phyloP scores from a whole-genome alignment of 1,139 yeast species.

The Petasospora rhodanensis region DNA sequence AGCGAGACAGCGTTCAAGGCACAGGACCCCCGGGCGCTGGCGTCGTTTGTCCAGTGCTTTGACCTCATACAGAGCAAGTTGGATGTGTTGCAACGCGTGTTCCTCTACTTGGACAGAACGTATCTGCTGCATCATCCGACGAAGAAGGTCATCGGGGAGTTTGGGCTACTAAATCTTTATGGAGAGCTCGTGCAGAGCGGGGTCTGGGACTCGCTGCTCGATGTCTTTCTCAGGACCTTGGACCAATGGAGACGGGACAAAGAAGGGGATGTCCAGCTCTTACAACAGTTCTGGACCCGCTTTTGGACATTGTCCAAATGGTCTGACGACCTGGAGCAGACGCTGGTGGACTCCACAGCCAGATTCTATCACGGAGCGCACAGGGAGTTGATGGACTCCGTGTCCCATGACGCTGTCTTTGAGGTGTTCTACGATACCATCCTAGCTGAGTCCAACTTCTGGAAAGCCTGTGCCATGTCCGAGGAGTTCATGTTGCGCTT shows the following conservation, averaged over 20 bases:
- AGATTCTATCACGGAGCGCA: slow-evolving; percentile 9
- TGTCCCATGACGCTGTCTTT: slow-evolving; percentile 6
- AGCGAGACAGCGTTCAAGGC: too few relatives aligned
- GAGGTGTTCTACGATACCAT: slow-evolving; percentile 6
- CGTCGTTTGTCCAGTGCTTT: slow-evolving; percentile 10
- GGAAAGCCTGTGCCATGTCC: slow-evolving; percentile 8
- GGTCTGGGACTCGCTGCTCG: slow-evolving; percentile 7
- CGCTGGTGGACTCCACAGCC: slow-evolving; percentile 1
- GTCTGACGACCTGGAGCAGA: slow-evolving; percentile 4
- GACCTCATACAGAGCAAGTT: slow-evolving; percentile 11
- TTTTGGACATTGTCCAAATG: slow-evolving; percentile 4
- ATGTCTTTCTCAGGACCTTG: too few relatives aligned
- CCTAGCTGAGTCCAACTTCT: slow-evolving; percentile 12
- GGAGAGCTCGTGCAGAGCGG: slow-evolving; percentile 8
- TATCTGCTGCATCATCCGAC: slow-evolving; percentile 29
- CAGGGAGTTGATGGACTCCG: too few relatives aligned
- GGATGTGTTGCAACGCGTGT: slow-evolving; percentile 20
- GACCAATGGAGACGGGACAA: too few relatives aligned
- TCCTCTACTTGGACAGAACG: slow-evolving; percentile 33
- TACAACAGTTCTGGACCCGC: slow-evolving; percentile 4
- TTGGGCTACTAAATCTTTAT: slow-evolving; percentile 8
- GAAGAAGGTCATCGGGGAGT: slow-evolving; percentile 24
- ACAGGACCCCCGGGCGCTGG: not conserved
- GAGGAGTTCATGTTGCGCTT: slow-evolving; percentile 1
- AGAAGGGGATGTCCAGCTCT: not conserved